A percentile compares a stretch with the other conserved stretches of the same genome.
Evolutionary conservation across 768 basidiomycete species (phyloP).

Genomic region (Termitomyces sp.): DNA sequence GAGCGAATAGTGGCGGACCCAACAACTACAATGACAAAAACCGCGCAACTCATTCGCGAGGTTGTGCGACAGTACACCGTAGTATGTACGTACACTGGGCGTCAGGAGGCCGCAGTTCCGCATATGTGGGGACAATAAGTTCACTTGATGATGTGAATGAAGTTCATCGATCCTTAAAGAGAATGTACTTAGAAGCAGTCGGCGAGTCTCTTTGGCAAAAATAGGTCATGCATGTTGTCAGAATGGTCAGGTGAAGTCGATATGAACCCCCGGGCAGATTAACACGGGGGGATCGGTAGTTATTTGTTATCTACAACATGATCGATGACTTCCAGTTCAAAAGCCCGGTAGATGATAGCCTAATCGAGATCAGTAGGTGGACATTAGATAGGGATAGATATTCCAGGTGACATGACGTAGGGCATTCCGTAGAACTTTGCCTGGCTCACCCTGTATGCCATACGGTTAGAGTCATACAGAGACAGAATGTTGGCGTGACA

Average conservation of each 20-base stretch:
- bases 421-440: not conserved
- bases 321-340: not conserved
- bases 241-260: not conserved
- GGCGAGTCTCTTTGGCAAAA: not conserved
- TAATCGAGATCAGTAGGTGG: not conserved
- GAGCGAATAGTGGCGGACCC: not conserved
- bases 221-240: not conserved
- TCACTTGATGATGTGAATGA: constrained; percentile 13
- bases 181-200: not conserved
- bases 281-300: not conserved
- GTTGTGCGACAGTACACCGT: constrained; percentile 43
- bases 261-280: not conserved
- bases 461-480: not conserved
- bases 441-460: not conserved
- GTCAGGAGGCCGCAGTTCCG: constrained; percentile 53
- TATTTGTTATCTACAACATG: not conserved
- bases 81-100: constrained; percentile 24
- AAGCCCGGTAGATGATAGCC: not conserved
- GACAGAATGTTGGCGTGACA: not conserved
- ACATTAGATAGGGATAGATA: not conserved
- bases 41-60: constrained; percentile 53
- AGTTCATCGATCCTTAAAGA: too few species aligned
- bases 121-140: constrained; percentile 50
- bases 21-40: constrained; percentile 80
- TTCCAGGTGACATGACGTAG: not conserved